A percentile compares a stretch with the other conserved stretches of the same genome.
Evolutionary conservation across 257 asterid genomes (phyloP).

Genomic region (Nicotiana paniculata): DNA sequence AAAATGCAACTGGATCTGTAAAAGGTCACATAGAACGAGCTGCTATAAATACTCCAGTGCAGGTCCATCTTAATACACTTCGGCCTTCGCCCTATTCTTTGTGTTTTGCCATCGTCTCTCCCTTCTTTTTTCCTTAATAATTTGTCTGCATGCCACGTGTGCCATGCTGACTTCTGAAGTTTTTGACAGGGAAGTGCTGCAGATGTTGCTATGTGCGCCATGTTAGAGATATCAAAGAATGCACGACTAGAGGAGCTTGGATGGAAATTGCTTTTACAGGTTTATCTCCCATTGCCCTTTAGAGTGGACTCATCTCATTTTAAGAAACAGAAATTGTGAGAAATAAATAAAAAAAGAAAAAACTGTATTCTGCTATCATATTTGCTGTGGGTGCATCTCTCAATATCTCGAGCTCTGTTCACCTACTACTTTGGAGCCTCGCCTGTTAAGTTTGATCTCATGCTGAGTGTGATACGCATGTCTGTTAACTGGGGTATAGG

Average conservation of each 20-base stretch:
- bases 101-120: background rate
- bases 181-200: slow-evolving; percentile 93
- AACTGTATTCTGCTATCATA: background rate
- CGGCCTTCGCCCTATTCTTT: background rate
- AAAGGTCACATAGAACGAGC: slow-evolving; percentile 88
- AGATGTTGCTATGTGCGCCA: slow-evolving; percentile 97
- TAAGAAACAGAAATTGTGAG: background rate
- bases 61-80: slow-evolving; percentile 37
- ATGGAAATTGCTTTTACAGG: slow-evolving; percentile 89
- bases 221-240: slow-evolving; percentile 78
- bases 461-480: background rate
- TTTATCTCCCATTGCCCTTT: slow-evolving; percentile 9
- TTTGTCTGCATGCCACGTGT: background rate
- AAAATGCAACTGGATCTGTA: slow-evolving; percentile 45
- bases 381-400: background rate
- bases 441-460: background rate
- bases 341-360: background rate
- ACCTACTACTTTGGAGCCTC: background rate
- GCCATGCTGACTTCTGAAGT: slow-evolving; percentile 3
- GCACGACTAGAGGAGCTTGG: slow-evolving; percentile 66
- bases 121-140: background rate
- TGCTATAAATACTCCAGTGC: slow-evolving; percentile 97
- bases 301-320: background rate
- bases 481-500: background rate
- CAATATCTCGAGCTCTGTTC: background rate